Base-by-base conservation (phyloP, 148 eudicot genomes). In the Arctostaphylos glauca region DNA sequence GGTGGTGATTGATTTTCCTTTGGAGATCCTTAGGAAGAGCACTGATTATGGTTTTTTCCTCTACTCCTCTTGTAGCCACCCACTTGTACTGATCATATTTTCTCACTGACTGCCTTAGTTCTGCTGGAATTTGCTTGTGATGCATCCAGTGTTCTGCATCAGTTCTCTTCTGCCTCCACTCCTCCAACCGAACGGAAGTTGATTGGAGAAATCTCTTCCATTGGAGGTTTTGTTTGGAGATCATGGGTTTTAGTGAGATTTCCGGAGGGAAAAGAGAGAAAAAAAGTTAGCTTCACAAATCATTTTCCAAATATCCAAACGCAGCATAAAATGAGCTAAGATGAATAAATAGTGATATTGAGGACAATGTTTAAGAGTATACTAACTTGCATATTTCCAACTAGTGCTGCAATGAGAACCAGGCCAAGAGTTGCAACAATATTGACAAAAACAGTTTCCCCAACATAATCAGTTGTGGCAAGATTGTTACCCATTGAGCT, bases 141-240 rank as follows among this genome's bases (percentile, higher is more conserved):
- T 77, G 91, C 95, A 92, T 91, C 93, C 93, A 92, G n/a, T 86
- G 88, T 72, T 91, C 93, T 7, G 91, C 87, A 74, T 91, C 95
- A 4, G 85, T 80, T 86, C 92, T 88, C 87, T 80, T 87, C 74
- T 81, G 89, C 81, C 91, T 89, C 91, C 91, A 88, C 66, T 91
- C 91, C 76, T 91, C 93, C 81, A 91, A 75, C 74, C 95, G 85
- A 49, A 84, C 81, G 3, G 90, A 84, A 41, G 90, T 87, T 2
- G 95, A 92, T 76, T 89, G 88, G 23, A 92, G 87, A 66, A 88
- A 92, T 6, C 78, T 92, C 95, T 92, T 83, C 79, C 82, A 74
- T 43, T n/a, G 10, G 47, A 78, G 71, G 43, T 66, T 64, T 41
- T 66, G 71, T 41, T 25, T 66, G 10, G 10, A 6, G 43, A 25